Base-by-base conservation (phyloP, 495 filamentous ascomycete genomes). In the Trichoderma orchidacearum region DNA sequence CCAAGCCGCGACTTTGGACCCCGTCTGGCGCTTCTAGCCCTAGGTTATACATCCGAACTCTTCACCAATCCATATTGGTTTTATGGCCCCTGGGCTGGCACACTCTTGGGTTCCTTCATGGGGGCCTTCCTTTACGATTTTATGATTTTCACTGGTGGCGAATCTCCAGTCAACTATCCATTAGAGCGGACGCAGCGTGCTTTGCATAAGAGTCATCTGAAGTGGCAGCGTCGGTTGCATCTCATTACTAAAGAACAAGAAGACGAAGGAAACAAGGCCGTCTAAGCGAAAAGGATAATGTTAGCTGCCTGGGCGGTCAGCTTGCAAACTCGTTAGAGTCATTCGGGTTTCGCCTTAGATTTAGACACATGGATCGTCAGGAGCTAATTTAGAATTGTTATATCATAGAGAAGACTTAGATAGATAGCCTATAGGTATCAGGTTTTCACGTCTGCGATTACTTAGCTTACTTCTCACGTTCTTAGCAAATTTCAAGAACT, bases 1-100 rank as follows among this genome's bases (percentile, higher is more conserved):
- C 75, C 75, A 4, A 73, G 72, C n/a, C 71, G 73, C 11, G 77
- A 79, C 59, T 77, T 79, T 60, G 74, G 75, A 9, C 75, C 76
- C 0, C 71, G 77, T 27, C 62, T 70, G 18, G 62, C 65, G 7
- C 57, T 63, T n/a, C 62, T 60, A 35, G 72, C 70, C 0, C 62
- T 70, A 0, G 78, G 78, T 0, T 82, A 76, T 59, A 60, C 57
- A 2, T 59, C 65, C 13, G 56, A 78, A 29, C 74, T 75, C 31
- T 68, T 65, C 9, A 17, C 23, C n/a, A 67, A 72, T 23, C 63
- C 66, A 5, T 80, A 76, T 62, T 79, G 75, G 76, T 68, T 79
- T 52, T 79, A 75, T 60, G 73, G 77, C 5, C 75, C 75, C 3
- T 78, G 72, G 70, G 71, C 67, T 1, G 75, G 72, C 5, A 68